Conservation (phyloP, 148 eudicot genomes). For the Pouteria glomerata region DNA sequence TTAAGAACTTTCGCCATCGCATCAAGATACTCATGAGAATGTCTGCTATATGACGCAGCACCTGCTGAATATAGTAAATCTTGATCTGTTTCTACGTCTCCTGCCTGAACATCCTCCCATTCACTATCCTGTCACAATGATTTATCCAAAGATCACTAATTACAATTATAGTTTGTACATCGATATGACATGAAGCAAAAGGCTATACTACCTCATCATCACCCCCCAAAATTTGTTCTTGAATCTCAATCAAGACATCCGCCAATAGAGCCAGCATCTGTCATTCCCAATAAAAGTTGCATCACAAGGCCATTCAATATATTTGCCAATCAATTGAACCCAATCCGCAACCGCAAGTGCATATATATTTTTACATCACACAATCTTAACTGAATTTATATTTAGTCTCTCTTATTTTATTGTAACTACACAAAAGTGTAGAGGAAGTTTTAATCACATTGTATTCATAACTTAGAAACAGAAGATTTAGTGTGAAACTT, state of each 20-base stretch:
- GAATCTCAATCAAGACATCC: constrained; percentile 78
- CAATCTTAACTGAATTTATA: neutral
- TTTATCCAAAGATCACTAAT: neutral
- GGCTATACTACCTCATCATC: constrained; percentile 54
- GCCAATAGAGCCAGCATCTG: constrained; percentile 84
- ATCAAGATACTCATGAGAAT: constrained; percentile 63
- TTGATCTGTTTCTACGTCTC: constrained; percentile 44
- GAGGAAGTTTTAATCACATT: neutral
- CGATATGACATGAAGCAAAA: neutral
- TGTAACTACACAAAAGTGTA: neutral
- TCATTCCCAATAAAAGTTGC: constrained; percentile 1
- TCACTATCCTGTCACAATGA: constrained; percentile 71
- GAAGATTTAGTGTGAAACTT: neutral
- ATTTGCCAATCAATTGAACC: neutral
- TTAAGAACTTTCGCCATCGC: constrained; percentile 72
- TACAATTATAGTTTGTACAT: neutral
- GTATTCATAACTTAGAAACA: neutral
- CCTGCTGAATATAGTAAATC: constrained; percentile 31
- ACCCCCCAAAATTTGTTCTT: constrained; percentile 66
- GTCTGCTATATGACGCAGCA: constrained; percentile 43
- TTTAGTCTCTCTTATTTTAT: neutral
- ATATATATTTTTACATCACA: neutral
- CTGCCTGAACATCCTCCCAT: constrained; percentile 81
- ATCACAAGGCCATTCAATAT: neutral
- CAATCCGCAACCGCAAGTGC: neutral